Evolutionary conservation across 345 rosid species (phyloP), one percentile per base, ranked within the genome.

Genomic region (Abelmoschus esculentus): DNA sequence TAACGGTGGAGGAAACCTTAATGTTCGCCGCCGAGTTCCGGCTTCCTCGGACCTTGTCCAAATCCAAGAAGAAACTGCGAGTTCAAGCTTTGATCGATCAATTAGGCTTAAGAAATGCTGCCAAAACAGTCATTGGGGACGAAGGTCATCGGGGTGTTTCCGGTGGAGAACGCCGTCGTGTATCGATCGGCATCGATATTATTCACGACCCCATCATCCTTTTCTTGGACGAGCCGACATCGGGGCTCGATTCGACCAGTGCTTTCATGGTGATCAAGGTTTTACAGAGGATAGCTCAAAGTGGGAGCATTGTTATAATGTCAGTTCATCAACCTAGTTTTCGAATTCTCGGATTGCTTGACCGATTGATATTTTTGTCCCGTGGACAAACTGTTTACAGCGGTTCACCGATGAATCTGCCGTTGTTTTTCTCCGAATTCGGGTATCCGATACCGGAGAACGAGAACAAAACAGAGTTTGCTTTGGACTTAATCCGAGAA

Each of bases 111-210:
- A 74, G 93, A 19, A 93, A 87, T 77, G 97, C 98, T 0, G 97
- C 97, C 6, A 83, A 82, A 59, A 93, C 98, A 0, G 81, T 91
- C 4, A 91, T 93, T 15, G 98, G 98, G 2, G 98, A 93, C 31
- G 98, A 93, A 83, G 98, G 96, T 5, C 98, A 86, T 76, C 84
- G 98, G 0, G 98, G 98, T 0, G 93, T 93, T 54, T 91, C 97
- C 0, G 98, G 98, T 0, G 97, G 98, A n/a, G 98, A 93, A 64
- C 79, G 97, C 28, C 80, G 97, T 34, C 85, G 98, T 22, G 98
- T 91, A 19, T 93, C 98, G 0, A 93, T 93, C 0, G 98, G 97
- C 3, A 93, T 78, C 29, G 97, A 93, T 66, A 89, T 93, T 32
- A 86, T 93, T 47, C 98, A 93, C 11, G 98, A 93, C 17, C 98